Evolutionary conservation across 352 stramenopile species (phyloP).

Genomic region (Stephanocyclus meneghinianus): DNA sequence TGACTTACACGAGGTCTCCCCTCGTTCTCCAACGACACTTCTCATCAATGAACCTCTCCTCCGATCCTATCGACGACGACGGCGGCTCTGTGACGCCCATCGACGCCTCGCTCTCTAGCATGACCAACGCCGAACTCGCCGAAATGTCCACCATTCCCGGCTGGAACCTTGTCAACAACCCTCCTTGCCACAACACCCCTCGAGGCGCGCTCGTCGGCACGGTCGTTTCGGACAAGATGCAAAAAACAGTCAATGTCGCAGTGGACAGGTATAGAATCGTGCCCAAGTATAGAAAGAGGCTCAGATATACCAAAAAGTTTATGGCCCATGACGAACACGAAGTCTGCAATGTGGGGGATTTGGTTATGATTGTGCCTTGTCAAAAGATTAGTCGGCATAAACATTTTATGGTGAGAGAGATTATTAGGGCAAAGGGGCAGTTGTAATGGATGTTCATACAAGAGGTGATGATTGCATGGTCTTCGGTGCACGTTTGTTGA

Average conservation of each 20-base stretch:
- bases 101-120: conserved; percentile 23
- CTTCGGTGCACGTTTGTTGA: background rate
- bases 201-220: conserved; percentile 87
- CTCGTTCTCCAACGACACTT: background rate
- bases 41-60: conserved; percentile 4
- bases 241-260: conserved; percentile 94
- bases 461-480: background rate
- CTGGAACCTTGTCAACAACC: conserved; percentile 76
- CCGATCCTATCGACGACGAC: conserved; percentile 8
- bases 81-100: conserved; percentile 17
- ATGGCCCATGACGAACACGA: conserved; percentile 96
- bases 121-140: conserved; percentile 72
- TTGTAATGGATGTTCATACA: conserved; percentile 42
- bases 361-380: conserved; percentile 81
- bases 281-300: conserved; percentile 92
- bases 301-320: conserved; percentile 95
- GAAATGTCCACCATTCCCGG: conserved; percentile 70
- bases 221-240: conserved; percentile 95
- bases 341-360: conserved; percentile 88
- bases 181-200: conserved; percentile 54
- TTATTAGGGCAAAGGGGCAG: conserved; percentile 72
- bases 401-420: conserved; percentile 81
- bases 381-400: conserved; percentile 77
- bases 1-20: background rate
- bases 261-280: conserved; percentile 92